Percentiles rank a stretch among this genome's conserved stretches.
Evolutionary conservation across 805 yeast genomes (phyloP).

Genomic region (Candida pseudofarinosa): DNA sequence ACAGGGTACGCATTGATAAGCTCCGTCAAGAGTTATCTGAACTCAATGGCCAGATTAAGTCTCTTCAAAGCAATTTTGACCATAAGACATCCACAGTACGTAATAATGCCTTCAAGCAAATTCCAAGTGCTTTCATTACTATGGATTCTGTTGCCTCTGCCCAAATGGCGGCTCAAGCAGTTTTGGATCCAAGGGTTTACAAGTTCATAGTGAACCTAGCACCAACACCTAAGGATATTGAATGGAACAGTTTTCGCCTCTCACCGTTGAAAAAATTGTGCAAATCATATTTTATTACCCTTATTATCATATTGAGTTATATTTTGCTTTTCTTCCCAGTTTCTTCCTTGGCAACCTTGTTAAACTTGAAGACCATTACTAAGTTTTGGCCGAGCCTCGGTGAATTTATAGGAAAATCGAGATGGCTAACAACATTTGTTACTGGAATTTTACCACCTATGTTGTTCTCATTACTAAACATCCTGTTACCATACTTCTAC

Average conservation of each 20-base stretch:
- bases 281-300: conserved; percentile 39
- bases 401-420: conserved; percentile 45
- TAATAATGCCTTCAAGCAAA: conserved; percentile 32
- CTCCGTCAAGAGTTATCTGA: conserved; percentile 30
- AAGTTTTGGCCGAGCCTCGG: conserved; percentile 60
- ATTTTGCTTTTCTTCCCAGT: conserved; percentile 52
- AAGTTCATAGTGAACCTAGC: conserved; percentile 40
- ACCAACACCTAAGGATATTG: conserved; percentile 45
- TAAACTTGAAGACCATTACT: conserved; percentile 52
- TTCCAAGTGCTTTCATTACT: conserved; percentile 45
- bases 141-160: conserved; percentile 48
- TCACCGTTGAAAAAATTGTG: conserved; percentile 34
- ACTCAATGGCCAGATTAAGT: conserved; percentile 37
- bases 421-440: conserved; percentile 50
- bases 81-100: conserved; percentile 19
- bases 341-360: conserved; percentile 52
- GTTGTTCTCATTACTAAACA: conserved; percentile 51
- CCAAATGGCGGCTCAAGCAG: conserved; percentile 47
- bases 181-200: conserved; percentile 42
- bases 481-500: conserved; percentile 53
- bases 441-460: conserved; percentile 63
- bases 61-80: conserved; percentile 31
- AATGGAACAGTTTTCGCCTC: conserved; percentile 44
- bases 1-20: conserved; percentile 27
- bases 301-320: conserved; percentile 45